Evolutionary conservation across 441 rosid genomes (phyloP).

Genomic region (Iberis amara): DNA sequence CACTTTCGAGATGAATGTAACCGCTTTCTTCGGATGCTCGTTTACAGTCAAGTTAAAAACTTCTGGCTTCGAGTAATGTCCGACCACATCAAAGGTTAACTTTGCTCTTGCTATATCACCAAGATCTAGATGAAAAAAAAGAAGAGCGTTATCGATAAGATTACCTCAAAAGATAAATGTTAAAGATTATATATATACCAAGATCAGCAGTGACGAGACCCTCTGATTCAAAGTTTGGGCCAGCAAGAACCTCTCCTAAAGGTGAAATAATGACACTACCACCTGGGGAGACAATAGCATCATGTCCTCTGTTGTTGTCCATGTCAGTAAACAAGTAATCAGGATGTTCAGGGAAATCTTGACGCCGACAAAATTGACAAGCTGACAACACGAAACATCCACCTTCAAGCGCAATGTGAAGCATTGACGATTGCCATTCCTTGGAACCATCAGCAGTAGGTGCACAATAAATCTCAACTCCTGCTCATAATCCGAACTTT

Average conservation of each 20-base stretch:
- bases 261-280: conserved; percentile 89
- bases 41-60: conserved; percentile 69
- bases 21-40: conserved; percentile 56
- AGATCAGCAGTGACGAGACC: conserved; percentile 72
- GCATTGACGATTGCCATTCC: conserved; percentile 72
- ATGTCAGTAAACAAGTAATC: conserved; percentile 52
- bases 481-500: conserved; percentile 26
- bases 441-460: conserved; percentile 79
- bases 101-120: conserved; percentile 77
- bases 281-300: conserved; percentile 65
- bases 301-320: conserved; percentile 43
- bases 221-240: conserved; percentile 82
- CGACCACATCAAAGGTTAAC: conserved; percentile 78
- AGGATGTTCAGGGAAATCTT: conserved; percentile 77
- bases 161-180: not conserved
- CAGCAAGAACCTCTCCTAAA: conserved; percentile 64
- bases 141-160: not conserved
- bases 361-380: conserved; percentile 66
- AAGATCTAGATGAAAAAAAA: conserved; percentile 42
- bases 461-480: conserved; percentile 79
- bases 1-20: conserved; percentile 47
- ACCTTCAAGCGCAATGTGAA: conserved; percentile 81
- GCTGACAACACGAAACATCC: conserved; percentile 88
- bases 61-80: conserved; percentile 82
- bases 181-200: conserved; percentile 40